A percentile compares a stretch with the other conserved stretches of the same genome.
phyloP scores from a whole-genome alignment of 257 asterid species.

The Penstemon barbatus region DNA sequence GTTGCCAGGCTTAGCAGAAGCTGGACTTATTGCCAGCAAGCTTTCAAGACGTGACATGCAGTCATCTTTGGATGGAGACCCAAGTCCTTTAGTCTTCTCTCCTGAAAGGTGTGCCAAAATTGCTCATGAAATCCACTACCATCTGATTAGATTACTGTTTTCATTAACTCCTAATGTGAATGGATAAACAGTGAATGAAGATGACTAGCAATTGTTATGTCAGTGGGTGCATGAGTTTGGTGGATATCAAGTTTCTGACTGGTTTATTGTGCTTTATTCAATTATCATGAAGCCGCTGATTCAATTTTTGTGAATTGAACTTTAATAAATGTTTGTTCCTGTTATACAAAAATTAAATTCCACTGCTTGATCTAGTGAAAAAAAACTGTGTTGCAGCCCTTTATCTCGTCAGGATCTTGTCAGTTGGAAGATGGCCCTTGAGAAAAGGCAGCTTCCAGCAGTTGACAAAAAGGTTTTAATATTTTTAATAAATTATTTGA shows the following conservation, averaged over 20 bases:
- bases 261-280: slow-evolving; percentile 5
- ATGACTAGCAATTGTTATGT: slow-evolving; percentile 16
- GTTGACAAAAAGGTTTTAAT: slow-evolving; percentile 76
- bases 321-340: slow-evolving; percentile 8
- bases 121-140: slow-evolving; percentile 16
- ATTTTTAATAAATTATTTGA: slow-evolving; percentile 22
- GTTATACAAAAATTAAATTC: slow-evolving; percentile 19
- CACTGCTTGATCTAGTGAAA: slow-evolving; percentile 24
- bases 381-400: slow-evolving; percentile 53
- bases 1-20: slow-evolving; percentile 94
- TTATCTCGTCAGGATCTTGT: slow-evolving; percentile 96
- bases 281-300: slow-evolving; percentile 8
- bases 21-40: slow-evolving; percentile 97
- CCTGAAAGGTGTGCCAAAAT: slow-evolving; percentile 70
- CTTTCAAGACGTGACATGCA: slow-evolving; percentile 92
- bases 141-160: slow-evolving; percentile 20
- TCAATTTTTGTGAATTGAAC: slow-evolving; percentile 9
- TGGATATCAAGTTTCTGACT: slow-evolving; percentile 23
- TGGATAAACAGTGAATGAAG: slow-evolving; percentile 12
- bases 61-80: slow-evolving; percentile 60
- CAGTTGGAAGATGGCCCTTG: slow-evolving; percentile 97
- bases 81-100: slow-evolving; percentile 63
- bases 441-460: slow-evolving; percentile 79
- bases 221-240: not conserved
- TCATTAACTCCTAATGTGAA: slow-evolving; percentile 8